Conservation (phyloP, 2,329 filamentous ascomycete genomes). For the Aureobasidium sp. region DNA sequence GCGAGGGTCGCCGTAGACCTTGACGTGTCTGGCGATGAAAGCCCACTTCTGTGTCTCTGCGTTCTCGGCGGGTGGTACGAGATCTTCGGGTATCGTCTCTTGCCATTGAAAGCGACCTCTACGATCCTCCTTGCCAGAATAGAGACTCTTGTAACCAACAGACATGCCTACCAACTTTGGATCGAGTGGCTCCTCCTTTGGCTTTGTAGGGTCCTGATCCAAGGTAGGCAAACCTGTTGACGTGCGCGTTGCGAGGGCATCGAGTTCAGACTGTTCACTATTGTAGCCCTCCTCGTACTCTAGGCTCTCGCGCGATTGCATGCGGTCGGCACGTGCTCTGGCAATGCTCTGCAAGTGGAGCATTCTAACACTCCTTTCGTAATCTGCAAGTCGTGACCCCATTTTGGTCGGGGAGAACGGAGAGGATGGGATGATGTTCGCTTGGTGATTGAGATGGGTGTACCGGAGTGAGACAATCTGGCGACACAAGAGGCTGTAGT, state of each 20-base stretch:
- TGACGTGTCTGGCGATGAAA: slow-evolving; percentile 50
- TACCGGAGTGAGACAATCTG: no score
- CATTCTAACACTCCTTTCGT: no score
- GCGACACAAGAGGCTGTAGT: not conserved
- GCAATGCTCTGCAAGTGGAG: not conserved
- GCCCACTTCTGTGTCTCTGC: slow-evolving; percentile 54
- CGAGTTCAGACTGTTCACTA: not conserved
- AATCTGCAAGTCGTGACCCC: no score
- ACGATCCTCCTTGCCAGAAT: slow-evolving; percentile 43
- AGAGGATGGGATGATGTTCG: no score
- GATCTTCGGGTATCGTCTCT: slow-evolving; percentile 46
- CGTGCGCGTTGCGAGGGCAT: not conserved
- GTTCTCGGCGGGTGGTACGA: slow-evolving; percentile 51
- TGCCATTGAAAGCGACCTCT: slow-evolving; percentile 47
- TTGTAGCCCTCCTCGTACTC: not conserved
- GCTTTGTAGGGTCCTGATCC: not conserved
- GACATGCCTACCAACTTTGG: slow-evolving; percentile 28
- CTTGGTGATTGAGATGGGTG: no score
- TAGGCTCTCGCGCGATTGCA: not conserved
- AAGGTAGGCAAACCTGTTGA: not conserved
- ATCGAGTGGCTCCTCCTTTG: slow-evolving; percentile 6
- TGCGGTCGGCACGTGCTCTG: not conserved
- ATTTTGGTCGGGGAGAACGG: no score
- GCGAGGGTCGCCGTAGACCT: slow-evolving; percentile 41
- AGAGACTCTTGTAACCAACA: slow-evolving; percentile 38